Base-by-base conservation (phyloP, 352 stramenopile species). In the Pythium vanterpoolii region DNA sequence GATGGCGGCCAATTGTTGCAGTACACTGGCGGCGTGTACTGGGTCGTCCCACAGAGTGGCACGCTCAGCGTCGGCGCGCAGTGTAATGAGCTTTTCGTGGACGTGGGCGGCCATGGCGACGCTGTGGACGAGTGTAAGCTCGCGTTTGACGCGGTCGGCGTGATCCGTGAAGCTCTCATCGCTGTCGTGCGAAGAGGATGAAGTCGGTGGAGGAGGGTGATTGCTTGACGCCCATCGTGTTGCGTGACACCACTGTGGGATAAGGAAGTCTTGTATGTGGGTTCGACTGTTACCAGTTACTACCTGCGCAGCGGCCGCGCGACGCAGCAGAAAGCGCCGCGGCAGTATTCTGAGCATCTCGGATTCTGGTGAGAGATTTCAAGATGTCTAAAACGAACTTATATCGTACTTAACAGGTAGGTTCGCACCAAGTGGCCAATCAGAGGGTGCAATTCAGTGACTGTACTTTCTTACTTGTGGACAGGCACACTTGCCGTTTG, bases 1-100 rank as follows among this genome's bases (percentile, higher is more conserved):
- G 23, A 93, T 59, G 1, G 62, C 68, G 19, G 69, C 73, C 8
- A 93, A 52, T 47, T 87, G 76, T 42, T 93, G 83, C 27, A 90
- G 69, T 2, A 91, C 60, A 0, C 44, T 64, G 1, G 79, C 74
- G 7, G 79, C 83, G 57, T 76, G 68, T 1, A 68, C 62, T n/a
- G 77, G 64, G 56, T 93, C 71, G 27, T 84, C 72, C 81, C 83
- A 93, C 6, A 93, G 72, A 45, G 83, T 64, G 3, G 72, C 57
- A 1, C 67, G 64, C 3, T 73, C 51, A 3, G 81, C 79, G 45
- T 86, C 58, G 27, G 58, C 11, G 3, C 77, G 81, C 43, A 93
- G 65, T 27, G 64, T 27, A 19, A 16, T 44, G 34, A 91, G 71
- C 60, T 77, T 48, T 30, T 81, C 59, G 24, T 72, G 64, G 26